These are phyloP conservation scores for Scutellaria galericulata DNA, from an alignment of 257 asterid species.

Conservation along the genomic window DNA sequence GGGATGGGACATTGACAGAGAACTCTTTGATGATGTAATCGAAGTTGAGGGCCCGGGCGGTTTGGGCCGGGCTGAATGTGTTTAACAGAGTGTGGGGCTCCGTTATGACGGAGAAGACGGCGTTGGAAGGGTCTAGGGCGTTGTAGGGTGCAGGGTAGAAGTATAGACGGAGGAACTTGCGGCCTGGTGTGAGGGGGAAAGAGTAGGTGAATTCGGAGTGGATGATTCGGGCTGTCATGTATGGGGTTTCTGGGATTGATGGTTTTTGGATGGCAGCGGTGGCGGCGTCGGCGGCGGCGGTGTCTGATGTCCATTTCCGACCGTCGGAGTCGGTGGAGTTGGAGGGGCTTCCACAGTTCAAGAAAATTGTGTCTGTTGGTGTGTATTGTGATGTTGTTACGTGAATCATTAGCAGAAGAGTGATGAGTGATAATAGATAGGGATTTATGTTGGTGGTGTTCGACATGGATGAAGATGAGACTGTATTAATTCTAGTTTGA, in stretches of 20 bases:
- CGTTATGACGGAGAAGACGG: constrained; percentile 62
- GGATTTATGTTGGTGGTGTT: background rate
- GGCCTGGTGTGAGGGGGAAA: constrained; percentile 80
- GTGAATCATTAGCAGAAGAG: background rate
- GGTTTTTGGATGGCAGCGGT: constrained; percentile 71
- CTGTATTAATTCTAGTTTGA: background rate
- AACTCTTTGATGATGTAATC: constrained; percentile 77
- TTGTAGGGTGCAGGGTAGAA: constrained; percentile 80
- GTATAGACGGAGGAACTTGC: constrained; percentile 74
- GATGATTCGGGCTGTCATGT: constrained; percentile 82
- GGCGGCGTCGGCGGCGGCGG: constrained; percentile 46
- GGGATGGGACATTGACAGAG: constrained; percentile 54
- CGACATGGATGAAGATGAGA: constrained; percentile 27
- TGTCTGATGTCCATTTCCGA: constrained; percentile 78
- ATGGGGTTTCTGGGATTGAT: constrained; percentile 81
- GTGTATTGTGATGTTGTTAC: constrained; percentile 52
- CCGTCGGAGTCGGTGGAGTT: constrained; percentile 66
- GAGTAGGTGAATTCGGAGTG: constrained; percentile 74
- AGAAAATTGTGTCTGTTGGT: constrained; percentile 71
- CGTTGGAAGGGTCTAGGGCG: constrained; percentile 57
- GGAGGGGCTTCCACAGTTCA: constrained; percentile 85
- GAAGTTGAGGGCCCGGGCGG: constrained; percentile 63
- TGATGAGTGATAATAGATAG: background rate
- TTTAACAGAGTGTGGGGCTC: constrained; percentile 61
- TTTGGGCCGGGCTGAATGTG: constrained; percentile 74